Base-by-base conservation (phyloP, 2,329 filamentous ascomycete genomes). In the Apiospora marii region DNA sequence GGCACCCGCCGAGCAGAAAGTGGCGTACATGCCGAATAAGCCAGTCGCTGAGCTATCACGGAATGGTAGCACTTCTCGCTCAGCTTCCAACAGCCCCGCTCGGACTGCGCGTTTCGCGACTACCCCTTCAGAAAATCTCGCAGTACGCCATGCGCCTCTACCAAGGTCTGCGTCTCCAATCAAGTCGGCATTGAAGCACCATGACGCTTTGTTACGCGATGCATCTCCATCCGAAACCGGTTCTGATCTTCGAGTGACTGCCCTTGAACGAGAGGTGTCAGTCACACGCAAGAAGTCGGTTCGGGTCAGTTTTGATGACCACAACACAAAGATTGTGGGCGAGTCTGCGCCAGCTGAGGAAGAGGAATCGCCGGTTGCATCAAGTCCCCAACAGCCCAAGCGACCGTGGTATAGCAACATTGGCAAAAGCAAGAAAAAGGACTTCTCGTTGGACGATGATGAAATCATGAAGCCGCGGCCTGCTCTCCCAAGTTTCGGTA, bases 251-350 rank as follows among this genome's bases (percentile, higher is more conserved):
- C 80, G 77, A 67, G 78, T 77, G 16, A 75, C 77, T 22, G 76
- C 79, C 8, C 75, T 80, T 2, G 74, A 75, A 27, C 75, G 74
- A 2, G 87, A 89, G 14, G 37, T 77, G 1, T 68, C 77, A 1
- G 44, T 81, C 1, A 77, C 82, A 24, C 85, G 89, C 73, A 94
- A 91, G 82, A 94, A 92, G 81, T 88, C 87, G 51, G 89, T 89
- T 1, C 87, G 93, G 34, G 93, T 95, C 67, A 98, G 94, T 82
- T 98, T 95, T 79, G 92, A 94, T 74, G 92, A 94, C 69, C 87
- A 88, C 46, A 86, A 83, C n/a, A 88, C 86, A 12, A 83, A 88
- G 13, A 83, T 90, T 2, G 85, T 90, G 30, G 88, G 87, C 8
- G 85, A 90, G 70, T 81, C 86, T 13, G 82, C 82, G 10, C 78